Conservation (phyloP, 1,139 yeast species). For the Diutina siamensis region DNA sequence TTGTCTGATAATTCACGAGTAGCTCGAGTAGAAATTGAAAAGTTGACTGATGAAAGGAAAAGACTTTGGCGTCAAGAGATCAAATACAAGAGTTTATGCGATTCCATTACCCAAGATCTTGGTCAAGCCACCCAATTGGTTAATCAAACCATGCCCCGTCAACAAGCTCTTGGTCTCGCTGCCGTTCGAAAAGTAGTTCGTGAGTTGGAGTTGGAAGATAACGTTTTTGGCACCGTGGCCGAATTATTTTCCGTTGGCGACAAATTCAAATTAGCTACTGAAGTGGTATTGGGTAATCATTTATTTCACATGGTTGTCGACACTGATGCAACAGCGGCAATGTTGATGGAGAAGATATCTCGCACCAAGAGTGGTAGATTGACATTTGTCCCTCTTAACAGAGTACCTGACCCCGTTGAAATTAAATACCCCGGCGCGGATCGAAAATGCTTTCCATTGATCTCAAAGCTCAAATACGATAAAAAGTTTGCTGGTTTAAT, state of each 20-base stretch:
- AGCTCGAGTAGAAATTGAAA: conserved; percentile 8
- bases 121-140: conserved; percentile 47
- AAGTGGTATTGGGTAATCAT: conserved; percentile 80
- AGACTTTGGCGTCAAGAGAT: conserved; percentile 74
- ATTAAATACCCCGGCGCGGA: conserved; percentile 42
- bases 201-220: conserved; percentile 38
- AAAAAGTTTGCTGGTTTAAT: conserved; percentile 50
- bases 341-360: conserved; percentile 66
- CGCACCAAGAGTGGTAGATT: conserved; percentile 70
- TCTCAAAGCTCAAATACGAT: conserved; percentile 53
- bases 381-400: conserved; percentile 81
- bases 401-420: conserved; percentile 30
- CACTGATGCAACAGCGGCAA: conserved; percentile 71
- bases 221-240: conserved; percentile 78
- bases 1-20: too few species aligned
- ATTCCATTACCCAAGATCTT: conserved; percentile 45
- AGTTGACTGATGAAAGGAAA: conserved; percentile 56
- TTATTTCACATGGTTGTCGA: conserved; percentile 86
- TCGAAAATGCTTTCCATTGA: conserved; percentile 60
- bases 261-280: conserved; percentile 77
- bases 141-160: conserved; percentile 64
- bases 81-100: conserved; percentile 41
- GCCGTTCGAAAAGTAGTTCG: conserved; percentile 53
- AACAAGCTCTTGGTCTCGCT: conserved; percentile 56
- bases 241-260: conserved; percentile 73